Conservation (phyloP, 2,329 filamentous ascomycete genomes). For the Didymella pomorum region DNA sequence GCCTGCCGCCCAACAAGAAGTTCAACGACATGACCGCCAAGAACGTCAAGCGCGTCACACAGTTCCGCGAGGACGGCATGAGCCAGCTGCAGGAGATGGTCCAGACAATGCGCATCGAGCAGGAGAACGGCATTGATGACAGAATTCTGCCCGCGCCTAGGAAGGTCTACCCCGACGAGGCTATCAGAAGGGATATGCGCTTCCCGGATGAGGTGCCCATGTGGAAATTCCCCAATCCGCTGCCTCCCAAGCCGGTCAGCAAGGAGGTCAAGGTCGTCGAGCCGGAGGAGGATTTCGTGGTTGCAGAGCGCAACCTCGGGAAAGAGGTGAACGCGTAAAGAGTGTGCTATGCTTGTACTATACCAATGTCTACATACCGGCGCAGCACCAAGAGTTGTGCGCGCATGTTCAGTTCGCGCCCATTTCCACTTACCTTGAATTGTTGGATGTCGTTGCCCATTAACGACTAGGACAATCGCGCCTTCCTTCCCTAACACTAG, state of each 20-base stretch:
- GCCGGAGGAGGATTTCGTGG: slow-evolving; percentile 14
- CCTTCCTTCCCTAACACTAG: not conserved
- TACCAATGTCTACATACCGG: slow-evolving; percentile 23
- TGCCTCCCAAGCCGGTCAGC: slow-evolving; percentile 16
- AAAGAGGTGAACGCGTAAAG: slow-evolving; percentile 18
- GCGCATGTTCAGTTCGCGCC: not conserved
- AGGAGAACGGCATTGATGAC: slow-evolving; percentile 37
- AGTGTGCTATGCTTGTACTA: slow-evolving; percentile 20
- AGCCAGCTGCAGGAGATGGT: slow-evolving; percentile 71
- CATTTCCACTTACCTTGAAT: no score
- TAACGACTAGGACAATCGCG: no score
- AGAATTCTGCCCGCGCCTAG: slow-evolving; percentile 38
- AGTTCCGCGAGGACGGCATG: slow-evolving; percentile 73
- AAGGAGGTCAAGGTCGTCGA: slow-evolving; percentile 18
- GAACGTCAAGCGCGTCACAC: slow-evolving; percentile 85
- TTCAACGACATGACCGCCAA: slow-evolving; percentile 75
- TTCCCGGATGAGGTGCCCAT: slow-evolving; percentile 37
- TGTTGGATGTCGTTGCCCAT: no score
- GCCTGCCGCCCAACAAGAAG: slow-evolving; percentile 61
- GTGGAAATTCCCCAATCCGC: slow-evolving; percentile 35
- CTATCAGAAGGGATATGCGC: slow-evolving; percentile 38
- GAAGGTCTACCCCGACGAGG: slow-evolving; percentile 44
- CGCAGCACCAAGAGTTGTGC: not conserved
- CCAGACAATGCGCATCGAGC: slow-evolving; percentile 45
- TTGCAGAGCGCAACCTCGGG: slow-evolving; percentile 17